Conservation (phyloP, 2,329 filamentous ascomycete species). For the Colletotrichum sp. region DNA sequence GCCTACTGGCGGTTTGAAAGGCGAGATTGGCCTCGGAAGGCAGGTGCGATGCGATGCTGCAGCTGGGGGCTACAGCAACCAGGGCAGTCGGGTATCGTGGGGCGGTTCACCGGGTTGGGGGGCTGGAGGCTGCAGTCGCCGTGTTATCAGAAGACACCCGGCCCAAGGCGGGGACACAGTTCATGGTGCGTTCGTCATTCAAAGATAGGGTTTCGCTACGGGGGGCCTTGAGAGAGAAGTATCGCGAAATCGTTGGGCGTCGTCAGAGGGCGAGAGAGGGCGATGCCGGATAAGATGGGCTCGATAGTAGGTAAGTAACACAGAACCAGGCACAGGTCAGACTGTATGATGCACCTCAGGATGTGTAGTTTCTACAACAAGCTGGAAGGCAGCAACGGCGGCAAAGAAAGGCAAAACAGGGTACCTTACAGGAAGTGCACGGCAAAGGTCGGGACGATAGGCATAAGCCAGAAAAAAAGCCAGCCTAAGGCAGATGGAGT, state of each 20-base stretch:
- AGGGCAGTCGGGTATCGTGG: not conserved
- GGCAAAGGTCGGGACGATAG: not conserved
- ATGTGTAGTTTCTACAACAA: not conserved
- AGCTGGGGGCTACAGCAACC: not conserved
- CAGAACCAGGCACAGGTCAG: not conserved
- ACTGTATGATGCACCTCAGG: not conserved
- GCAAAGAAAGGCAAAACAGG: not conserved
- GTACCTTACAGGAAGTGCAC: not conserved
- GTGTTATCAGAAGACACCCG: conserved; percentile 38
- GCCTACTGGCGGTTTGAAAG: not conserved
- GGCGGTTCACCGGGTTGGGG: conserved; percentile 17
- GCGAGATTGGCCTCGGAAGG: not conserved
- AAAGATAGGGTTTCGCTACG: not conserved
- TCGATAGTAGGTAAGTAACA: not conserved
- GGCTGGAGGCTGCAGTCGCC: conserved; percentile 26
- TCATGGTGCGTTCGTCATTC: conserved; percentile 31
- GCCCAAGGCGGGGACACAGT: conserved; percentile 37
- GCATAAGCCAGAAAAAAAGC: not conserved
- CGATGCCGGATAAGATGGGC: not conserved
- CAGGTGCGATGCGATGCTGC: not conserved
- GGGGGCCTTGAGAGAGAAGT: not conserved
- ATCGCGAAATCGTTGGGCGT: not conserved
- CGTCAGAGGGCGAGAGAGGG: not conserved
- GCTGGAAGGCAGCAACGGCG: not conserved
- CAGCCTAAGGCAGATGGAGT: not conserved